phyloP scores from a whole-genome alignment of 2,329 filamentous ascomycete genomes.

The Fusarium incarnatum region DNA sequence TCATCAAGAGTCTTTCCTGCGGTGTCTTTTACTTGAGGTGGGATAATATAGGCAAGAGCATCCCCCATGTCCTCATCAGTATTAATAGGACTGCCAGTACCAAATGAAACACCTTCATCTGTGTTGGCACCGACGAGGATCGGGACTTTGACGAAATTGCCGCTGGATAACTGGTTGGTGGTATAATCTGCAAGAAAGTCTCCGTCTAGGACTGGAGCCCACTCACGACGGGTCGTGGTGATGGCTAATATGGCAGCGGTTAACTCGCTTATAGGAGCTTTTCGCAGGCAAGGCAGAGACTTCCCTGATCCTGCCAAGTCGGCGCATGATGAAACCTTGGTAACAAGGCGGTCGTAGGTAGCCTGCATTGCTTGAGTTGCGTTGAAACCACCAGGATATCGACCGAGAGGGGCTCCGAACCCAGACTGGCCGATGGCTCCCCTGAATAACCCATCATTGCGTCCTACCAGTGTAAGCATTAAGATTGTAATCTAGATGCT shows the following conservation, averaged over 20 bases:
- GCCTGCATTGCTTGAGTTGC: slow-evolving; percentile 45
- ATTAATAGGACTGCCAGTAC: slow-evolving; percentile 40
- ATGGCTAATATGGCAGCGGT: slow-evolving; percentile 28
- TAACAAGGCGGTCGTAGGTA: slow-evolving; percentile 47
- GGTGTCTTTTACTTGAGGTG: slow-evolving; percentile 15
- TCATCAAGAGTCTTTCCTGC: slow-evolving; percentile 41
- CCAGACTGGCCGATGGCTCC: slow-evolving; percentile 63
- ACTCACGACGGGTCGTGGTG: slow-evolving; percentile 5
- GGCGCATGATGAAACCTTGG: slow-evolving; percentile 41
- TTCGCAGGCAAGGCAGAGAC: slow-evolving; percentile 47
- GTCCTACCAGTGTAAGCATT: slow-evolving; percentile 38
- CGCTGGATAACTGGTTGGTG: slow-evolving; percentile 47
- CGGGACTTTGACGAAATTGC: slow-evolving; percentile 52
- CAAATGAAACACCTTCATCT: slow-evolving; percentile 48
- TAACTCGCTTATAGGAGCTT: slow-evolving; percentile 47
- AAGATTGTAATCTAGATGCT: accelerated
- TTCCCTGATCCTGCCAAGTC: slow-evolving; percentile 36
- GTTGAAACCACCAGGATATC: slow-evolving; percentile 47
- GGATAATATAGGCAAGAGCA: slow-evolving; percentile 19
- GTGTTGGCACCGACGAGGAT: slow-evolving; percentile 52
- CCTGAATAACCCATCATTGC: slow-evolving; percentile 64
- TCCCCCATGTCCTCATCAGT: slow-evolving; percentile 47
- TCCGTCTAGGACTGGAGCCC: slow-evolving; percentile 50
- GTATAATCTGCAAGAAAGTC: slow-evolving; percentile 52
- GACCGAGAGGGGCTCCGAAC: slow-evolving; percentile 50